Conservation (phyloP, 108 stramenopile genomes). For the Nitzschia sp. region DNA sequence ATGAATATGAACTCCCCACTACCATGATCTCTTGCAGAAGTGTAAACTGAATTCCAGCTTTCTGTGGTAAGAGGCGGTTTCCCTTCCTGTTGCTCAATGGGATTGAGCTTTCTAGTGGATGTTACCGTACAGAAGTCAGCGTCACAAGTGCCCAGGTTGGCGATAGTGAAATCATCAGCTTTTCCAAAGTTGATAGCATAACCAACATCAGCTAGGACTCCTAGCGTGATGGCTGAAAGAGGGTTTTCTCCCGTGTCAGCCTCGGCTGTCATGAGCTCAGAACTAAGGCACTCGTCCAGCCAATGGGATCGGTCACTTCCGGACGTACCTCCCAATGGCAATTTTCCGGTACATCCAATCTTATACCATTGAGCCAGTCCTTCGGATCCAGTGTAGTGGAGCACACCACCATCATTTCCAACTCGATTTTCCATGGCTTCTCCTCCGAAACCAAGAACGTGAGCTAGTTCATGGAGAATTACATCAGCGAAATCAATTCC, state of each 20-base stretch:
- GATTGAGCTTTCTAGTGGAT: background rate
- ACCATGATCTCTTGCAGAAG: background rate
- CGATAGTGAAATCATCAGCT: background rate
- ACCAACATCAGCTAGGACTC: background rate
- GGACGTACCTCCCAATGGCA: background rate
- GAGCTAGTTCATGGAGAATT: background rate
- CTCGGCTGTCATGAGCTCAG: background rate
- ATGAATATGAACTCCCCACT: background rate
- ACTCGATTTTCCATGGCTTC: background rate
- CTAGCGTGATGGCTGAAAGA: background rate
- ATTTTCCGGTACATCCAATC: background rate
- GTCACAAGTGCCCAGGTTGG: background rate
- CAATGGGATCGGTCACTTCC: background rate
- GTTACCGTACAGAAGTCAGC: background rate
- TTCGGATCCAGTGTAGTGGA: background rate
- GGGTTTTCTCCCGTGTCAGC: background rate
- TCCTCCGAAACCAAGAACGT: slow-evolving; percentile 2
- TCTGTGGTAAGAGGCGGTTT: background rate
- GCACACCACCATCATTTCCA: background rate
- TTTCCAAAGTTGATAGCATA: background rate
- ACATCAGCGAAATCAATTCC: background rate
- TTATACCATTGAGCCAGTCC: background rate
- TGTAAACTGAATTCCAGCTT: background rate
- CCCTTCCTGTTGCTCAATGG: background rate
- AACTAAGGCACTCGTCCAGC: background rate